Evolutionary conservation across 352 stramenopile species (phyloP), one percentile per base, ranked within the genome.

Genomic region (Phytophthora pinifolia): DNA sequence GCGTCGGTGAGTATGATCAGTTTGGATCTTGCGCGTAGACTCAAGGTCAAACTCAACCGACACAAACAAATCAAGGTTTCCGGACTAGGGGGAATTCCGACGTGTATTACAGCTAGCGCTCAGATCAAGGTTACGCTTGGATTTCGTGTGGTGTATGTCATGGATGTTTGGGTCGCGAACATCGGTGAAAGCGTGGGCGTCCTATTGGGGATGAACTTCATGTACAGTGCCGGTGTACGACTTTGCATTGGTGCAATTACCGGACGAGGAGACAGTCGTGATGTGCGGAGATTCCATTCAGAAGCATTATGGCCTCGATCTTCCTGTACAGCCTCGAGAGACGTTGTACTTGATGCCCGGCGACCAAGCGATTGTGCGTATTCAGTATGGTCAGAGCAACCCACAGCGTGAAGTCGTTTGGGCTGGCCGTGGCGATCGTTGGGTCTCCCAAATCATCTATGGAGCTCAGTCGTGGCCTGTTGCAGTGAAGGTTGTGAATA

Each of bases 121-220:
- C 0, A 9, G 8, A 60, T 62, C 0, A 74, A 74, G 51, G 39
- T 74, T 12, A 74, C 55, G 1, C 42, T 70, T 1, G 60, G 65
- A 0, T 4, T 43, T 10, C 43, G 45, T 0, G 17, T 67, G 12
- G 54, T 55, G 0, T 70, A 70, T 45, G 29, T 46, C 22, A 30
- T 34, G 3, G 18, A 39, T 14, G 6, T 73, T 0, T 70, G 54
- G 65, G 34, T 50, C 2, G 60, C 31, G 0, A 70, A 70, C 36
- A 46, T 74, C 6, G 60, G 54, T 2, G 30, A 62, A 10, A 60
- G 60, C 0, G 43, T 70, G 18, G 51, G 67, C 3, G 62, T 44
- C 12, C 39, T 74, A 2, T 48, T 74, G 0, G 54, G 64, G 0
- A 60, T 69, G 48, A 44, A 73, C 14, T 73, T 69, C 42, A 71